Conservation (phyloP, 1,284 basidiomycete genomes). For the Cryptococcus maquisensis region DNA sequence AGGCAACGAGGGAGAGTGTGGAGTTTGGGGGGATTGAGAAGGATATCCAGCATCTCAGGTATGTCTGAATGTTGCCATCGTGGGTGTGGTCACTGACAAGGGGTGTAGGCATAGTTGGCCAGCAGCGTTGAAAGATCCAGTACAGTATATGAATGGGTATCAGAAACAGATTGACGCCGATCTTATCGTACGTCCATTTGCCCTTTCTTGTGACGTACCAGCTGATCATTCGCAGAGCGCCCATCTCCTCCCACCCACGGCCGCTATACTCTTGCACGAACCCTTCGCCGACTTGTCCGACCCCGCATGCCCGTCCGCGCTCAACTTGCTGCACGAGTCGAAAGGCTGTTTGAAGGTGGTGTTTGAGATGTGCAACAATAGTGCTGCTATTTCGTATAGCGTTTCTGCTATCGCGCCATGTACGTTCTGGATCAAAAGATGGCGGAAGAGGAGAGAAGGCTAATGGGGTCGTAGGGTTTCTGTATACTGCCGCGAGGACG, state of each 20-base stretch:
- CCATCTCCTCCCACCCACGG: conserved; percentile 28
- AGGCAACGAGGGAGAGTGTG: conserved; percentile 5
- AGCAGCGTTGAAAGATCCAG: conserved; percentile 29
- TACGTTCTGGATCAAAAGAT: conserved; percentile 9
- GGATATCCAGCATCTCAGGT: conserved; percentile 24
- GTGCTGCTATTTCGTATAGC: conserved; percentile 26
- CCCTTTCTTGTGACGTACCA: neutral
- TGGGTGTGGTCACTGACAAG: neutral
- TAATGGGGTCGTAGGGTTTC: conserved; percentile 2
- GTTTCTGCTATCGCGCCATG: conserved; percentile 25
- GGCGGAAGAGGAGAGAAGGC: neutral
- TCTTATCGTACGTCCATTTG: conserved; percentile 23
- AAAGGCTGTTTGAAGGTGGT: conserved; percentile 30
- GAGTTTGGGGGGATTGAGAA: conserved; percentile 30
- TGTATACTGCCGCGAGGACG: conserved; percentile 33
- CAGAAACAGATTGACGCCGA: conserved; percentile 33
- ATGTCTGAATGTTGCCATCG: neutral
- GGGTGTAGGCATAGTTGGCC: conserved; percentile 27
- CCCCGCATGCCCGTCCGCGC: conserved; percentile 22
- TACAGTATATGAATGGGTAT: conserved; percentile 21
- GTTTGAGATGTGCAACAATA: conserved; percentile 25
- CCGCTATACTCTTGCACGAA: conserved; percentile 40
- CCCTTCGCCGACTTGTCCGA: conserved; percentile 34
- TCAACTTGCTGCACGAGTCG: conserved; percentile 25
- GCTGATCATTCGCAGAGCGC: conserved; percentile 18